Evolutionary conservation across 2,329 filamentous ascomycete species (phyloP), one percentile per base, ranked within the genome.

Genomic region (Paraphoma sp.): DNA sequence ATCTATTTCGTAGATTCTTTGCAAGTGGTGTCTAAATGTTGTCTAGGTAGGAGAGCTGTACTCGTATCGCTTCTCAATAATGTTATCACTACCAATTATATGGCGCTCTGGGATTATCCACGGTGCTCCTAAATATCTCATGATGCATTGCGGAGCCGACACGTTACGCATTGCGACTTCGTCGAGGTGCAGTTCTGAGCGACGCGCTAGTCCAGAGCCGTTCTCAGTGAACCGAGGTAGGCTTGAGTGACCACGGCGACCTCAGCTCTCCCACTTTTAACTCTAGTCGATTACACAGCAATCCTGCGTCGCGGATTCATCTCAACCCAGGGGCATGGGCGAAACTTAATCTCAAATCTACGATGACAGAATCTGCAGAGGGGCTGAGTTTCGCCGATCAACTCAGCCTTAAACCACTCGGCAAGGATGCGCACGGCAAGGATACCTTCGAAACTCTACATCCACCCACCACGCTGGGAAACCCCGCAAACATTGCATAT

Each of bases 401-500:
- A 41, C 52, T 70, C 1, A 53, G 53, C 9, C 51, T 71, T 18
- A 56, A 57, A 36, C 12, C 56, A 5, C 23, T 59, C 0, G 42
- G 46, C 36, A 33, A 59, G 6, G 59, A 62, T 23, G 23, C 23
- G 23, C 23, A 23, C 23, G 23, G 23, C 23, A 23, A 23, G 23
- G 23, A 23, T 36, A 48, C 53, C 45, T 72, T 54, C 45, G 55
- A 63, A 33, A 65, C 63, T 3, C 9, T 62, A 4, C 59, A 70
- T 40, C 47, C 53, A 0, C 77, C 86, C 52, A 63, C 72, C 31
- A 56, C 57, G 7, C 72, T 77, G 71, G 77, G 76, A 30, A 78
- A 79, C 43, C 54, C 65, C 3, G 48, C 60, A 0, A 62, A 68
- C 18, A 79, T 79, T 12, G 81, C 81, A 2, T 83, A 81, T 56